Conservation (phyloP, 306 rosid genomes). For the Quercus suber region DNA sequence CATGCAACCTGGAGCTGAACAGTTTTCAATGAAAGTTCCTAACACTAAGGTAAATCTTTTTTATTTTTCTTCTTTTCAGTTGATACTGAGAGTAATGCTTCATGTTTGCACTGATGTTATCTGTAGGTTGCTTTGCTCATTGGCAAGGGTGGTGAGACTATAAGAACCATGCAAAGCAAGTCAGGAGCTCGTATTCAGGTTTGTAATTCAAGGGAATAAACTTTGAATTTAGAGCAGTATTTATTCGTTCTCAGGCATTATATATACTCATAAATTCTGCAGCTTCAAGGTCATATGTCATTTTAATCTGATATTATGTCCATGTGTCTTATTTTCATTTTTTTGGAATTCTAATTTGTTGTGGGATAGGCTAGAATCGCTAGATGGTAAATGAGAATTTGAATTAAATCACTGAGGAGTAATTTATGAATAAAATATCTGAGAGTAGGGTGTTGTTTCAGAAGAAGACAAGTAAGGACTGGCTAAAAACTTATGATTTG, state of each 20-base stretch:
- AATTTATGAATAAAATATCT: too few species aligned
- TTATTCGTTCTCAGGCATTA: too few species aligned
- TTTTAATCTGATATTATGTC: neutral
- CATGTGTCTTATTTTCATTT: too few species aligned
- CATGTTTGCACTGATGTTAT: neutral
- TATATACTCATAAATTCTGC: too few species aligned
- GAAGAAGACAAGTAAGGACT: too few species aligned
- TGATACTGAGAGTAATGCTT: too few species aligned
- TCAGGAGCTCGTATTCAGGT: slow-evolving; percentile 96
- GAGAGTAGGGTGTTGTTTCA: too few species aligned
- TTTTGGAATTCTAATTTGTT: slow-evolving; percentile 1
- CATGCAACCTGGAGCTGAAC: slow-evolving; percentile 65
- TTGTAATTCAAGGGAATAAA: neutral
- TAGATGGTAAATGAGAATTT: too few species aligned
- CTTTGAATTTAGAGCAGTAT: too few species aligned
- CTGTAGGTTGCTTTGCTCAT: slow-evolving; percentile 88
- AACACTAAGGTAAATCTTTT: slow-evolving; percentile 69
- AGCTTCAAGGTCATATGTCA: neutral
- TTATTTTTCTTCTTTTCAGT: neutral
- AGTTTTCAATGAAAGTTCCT: slow-evolving; percentile 67
- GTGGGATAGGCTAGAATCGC: too few species aligned
- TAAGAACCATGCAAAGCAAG: slow-evolving; percentile 82
- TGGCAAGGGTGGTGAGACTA: slow-evolving; percentile 96
- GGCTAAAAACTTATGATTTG: too few species aligned
- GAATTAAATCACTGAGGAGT: too few species aligned